Base-by-base conservation (phyloP, 2,329 filamentous ascomycete genomes). In the Pseudogymnoascus sp. region DNA sequence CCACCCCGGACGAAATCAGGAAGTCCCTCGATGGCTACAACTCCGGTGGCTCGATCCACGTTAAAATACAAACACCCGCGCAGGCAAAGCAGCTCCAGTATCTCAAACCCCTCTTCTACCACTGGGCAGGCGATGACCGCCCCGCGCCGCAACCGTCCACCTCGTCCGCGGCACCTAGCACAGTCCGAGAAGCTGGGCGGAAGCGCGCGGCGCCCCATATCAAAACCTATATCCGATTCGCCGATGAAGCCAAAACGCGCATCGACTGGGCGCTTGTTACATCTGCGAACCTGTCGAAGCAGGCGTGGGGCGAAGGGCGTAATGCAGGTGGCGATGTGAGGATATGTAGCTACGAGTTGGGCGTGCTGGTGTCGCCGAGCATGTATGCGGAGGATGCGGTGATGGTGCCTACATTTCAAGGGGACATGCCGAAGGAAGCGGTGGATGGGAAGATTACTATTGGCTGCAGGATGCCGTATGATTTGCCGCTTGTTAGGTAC, bases 221-320 rank as follows among this genome's bases (percentile, higher is more conserved):
- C 72, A 96, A 96, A 73, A 96, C 91, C 0, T 96, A 94, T 69
- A 85, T 92, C 49, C 84, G 89, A 4, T 92, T 81, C 67, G 75
- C 77, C 61, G 67, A 72, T 60, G 30, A 42, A 19, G 59, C 9
- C 6, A 70, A 76, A 16, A 72, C 69, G 1, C 74, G 75, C 0
- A 86, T 95, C 39, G 89, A 94, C 70, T 96, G 92, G 92, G 91
- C 90, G 1, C 79, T 96, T 66, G 73, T 95, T 2, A 95, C 91
- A 0, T 94, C 90, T n/a, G 91, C 92, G n/a, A 96, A 96, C 68
- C 73, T 96, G 2, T 94, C 90, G 1, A 93, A 87, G 65, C 91
- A 96, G 74, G 92, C 92, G 0, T 96, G 92, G 92, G 92, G 92
- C 1, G 85, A 88, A 38, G 78, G 82, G 2, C 73, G 72, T 1